Evolutionary conservation across 371 early-diverging fungal species (phyloP), one percentile per base, ranked within the genome.

Genomic region (Mucor irregularis): DNA sequence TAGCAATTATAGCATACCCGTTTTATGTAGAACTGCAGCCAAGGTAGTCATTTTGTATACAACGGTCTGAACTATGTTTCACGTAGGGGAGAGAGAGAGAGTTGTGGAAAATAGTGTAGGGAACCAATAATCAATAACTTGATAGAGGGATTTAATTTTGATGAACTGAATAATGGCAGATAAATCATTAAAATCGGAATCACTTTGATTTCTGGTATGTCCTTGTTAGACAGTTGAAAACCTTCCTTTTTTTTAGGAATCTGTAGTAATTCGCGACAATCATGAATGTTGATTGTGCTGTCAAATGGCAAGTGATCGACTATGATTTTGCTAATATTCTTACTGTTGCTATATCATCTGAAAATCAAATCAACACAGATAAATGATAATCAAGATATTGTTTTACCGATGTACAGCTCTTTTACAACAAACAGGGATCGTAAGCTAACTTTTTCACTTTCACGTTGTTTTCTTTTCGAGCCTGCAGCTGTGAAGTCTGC

Each of bases 381-480:
- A 52, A 62, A 62, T 48, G 25, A 49, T 57, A 62, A 49, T 30
- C 31, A 57, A 62, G 57, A 61, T 44, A 62, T 37, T 53, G 44
- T 7, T 57, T 49, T 49, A 57, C 57, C 58, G 53, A 53, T 53
- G 43, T 49, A 62, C 43, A 49, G 42, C 40, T 56, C 56, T 56
- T 56, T 62, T 62, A 43, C 56, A 52, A 62, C 56, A 56, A 51
- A 56, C 48, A 62, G 51, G 44, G 38, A 61, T 45, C 51, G 55
- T 43, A 61, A 40, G 51, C 51, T 55, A 40, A 50, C 46, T 61
- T 55, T 61, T 25, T 51, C 39, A 40, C 61, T 61, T 42, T n/a
- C 47, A 46, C 30, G 9, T 24, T 22, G 54, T 53, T 35, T 53
- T 42, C 53, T 58, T 51, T 58, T 52, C 17, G 43, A 40, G 43